These are phyloP conservation scores for Angomonas deanei DNA, from an alignment of 208 protist genomes.

Conservation along the genomic window DNA sequence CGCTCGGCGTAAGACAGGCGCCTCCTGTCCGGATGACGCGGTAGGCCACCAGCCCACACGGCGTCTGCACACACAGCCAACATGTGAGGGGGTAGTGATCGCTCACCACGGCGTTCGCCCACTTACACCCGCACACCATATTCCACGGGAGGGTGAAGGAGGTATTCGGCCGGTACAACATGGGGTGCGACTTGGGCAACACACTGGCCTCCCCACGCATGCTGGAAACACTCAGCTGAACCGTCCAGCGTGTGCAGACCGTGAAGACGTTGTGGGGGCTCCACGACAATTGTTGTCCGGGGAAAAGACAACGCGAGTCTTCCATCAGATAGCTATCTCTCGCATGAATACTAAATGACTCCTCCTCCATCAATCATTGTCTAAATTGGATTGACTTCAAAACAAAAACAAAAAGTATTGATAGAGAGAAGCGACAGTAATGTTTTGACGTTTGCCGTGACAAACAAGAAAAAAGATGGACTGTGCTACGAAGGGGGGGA, in stretches of 20 bases:
- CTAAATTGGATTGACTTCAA: no score
- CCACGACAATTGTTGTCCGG: conserved; percentile 18
- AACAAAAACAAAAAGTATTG: neutral
- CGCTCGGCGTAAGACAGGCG: neutral
- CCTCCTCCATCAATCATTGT: no score
- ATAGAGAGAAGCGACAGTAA: neutral
- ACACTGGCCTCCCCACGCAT: neutral
- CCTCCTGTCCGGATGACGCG: conserved; percentile 33
- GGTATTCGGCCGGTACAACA: neutral
- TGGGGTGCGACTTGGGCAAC: neutral
- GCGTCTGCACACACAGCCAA: conserved; percentile 60
- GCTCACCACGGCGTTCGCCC: conserved; percentile 39
- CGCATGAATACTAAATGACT: neutral
- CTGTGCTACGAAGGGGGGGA: no score
- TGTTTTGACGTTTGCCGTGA: no score
- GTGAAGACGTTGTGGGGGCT: conserved; percentile 77
- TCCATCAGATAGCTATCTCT: neutral
- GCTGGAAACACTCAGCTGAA: conserved; percentile 46
- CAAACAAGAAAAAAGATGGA: neutral
- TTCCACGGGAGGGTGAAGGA: neutral
- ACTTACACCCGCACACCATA: conserved; percentile 53
- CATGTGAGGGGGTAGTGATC: conserved; percentile 58
- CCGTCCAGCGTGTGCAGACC: conserved; percentile 51
- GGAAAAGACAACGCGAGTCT: conserved; percentile 2
- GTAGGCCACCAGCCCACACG: conserved; percentile 61